Evolutionary conservation across 176 grass and related monocot species (phyloP), one percentile per base, ranked within the genome.

Genomic region (Musa acuminata): DNA sequence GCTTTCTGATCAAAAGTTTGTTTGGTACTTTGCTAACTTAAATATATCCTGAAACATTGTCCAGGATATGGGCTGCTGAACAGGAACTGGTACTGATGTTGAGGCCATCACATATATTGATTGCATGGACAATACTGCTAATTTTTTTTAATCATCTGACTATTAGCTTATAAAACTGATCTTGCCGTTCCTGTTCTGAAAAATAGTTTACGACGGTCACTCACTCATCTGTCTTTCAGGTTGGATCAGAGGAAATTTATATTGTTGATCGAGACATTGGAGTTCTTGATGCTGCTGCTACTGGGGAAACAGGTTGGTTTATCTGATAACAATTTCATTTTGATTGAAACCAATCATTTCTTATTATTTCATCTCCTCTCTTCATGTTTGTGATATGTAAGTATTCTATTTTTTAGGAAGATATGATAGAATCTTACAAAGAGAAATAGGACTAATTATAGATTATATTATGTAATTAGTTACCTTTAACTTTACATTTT

Each of bases 291-390:
- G n/a, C n/a, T 51, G 88, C 81, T 72, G 91, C 86, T 83, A 98
- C 88, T 81, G 93, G 95, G 95, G 95, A 94, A 87, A 98, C 95
- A 88, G 85, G 93, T 96, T 78, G 83, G 78, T 80, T 21, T 80
- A 52, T 78, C 17, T 60, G 86, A 49, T 64, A 1, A 8, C 53
- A 55, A 60, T 58, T 8, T 51, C 62, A 22, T 49, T 13, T 54
- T 74, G 60, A 11, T 25, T 25, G 25, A 25, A 25, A 25, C 25
- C 25, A 25, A 25, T 25, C 25, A 1, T 25, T 25, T 25, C 55
- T 53, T 43, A 35, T 55, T 62, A 20, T 26, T 74, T 51, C 68
- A 21, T 81, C 13, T 82, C 52, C 0, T 80, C 2, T 20, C 17
- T 43, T 25, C n/a, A 50, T 24, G 51, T 69, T 80, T 81, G 65